A percentile compares a stretch with the other conserved stretches of the same genome.
These are phyloP conservation scores for Cerrena zonata DNA, from an alignment of 1,284 basidiomycete species.

Conservation along the genomic window DNA sequence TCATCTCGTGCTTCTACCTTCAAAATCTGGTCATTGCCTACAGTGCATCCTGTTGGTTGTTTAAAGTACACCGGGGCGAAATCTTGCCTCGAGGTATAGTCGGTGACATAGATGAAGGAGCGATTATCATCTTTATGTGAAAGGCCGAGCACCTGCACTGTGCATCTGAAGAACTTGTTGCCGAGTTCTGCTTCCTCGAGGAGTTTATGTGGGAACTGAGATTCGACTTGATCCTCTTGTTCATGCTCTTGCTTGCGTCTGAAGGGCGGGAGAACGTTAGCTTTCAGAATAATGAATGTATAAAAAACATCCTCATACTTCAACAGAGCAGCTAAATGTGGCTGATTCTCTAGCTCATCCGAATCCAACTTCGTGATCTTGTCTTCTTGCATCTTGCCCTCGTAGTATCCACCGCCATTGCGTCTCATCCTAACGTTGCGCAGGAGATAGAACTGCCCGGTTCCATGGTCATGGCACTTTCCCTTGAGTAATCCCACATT, in stretches of 20 bases:
- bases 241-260: slow-evolving; percentile 56
- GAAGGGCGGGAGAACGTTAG: slow-evolving; percentile 7
- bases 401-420: slow-evolving; percentile 37
- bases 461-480: slow-evolving; percentile 39
- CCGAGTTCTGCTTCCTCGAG: slow-evolving; percentile 39
- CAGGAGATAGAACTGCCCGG: slow-evolving; percentile 48
- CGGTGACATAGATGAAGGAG: slow-evolving; percentile 53
- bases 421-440: slow-evolving; percentile 46
- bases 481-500: slow-evolving; percentile 48
- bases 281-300: not conserved
- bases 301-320: slow-evolving; percentile 26
- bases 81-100: slow-evolving; percentile 53
- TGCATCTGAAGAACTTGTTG: slow-evolving; percentile 45
- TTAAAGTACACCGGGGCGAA: slow-evolving; percentile 28
- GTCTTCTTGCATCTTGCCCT: slow-evolving; percentile 43
- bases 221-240: slow-evolving; percentile 20
- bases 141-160: slow-evolving; percentile 54
- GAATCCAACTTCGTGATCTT: slow-evolving; percentile 44
- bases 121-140: slow-evolving; percentile 27
- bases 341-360: slow-evolving; percentile 31
- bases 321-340: slow-evolving; percentile 43
- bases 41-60: slow-evolving; percentile 33
- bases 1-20: slow-evolving; percentile 46
- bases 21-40: slow-evolving; percentile 44
- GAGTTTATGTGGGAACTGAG: slow-evolving; percentile 40